Conservation (phyloP, 1,284 basidiomycete species). For the Fomitopsis schrenkii region DNA sequence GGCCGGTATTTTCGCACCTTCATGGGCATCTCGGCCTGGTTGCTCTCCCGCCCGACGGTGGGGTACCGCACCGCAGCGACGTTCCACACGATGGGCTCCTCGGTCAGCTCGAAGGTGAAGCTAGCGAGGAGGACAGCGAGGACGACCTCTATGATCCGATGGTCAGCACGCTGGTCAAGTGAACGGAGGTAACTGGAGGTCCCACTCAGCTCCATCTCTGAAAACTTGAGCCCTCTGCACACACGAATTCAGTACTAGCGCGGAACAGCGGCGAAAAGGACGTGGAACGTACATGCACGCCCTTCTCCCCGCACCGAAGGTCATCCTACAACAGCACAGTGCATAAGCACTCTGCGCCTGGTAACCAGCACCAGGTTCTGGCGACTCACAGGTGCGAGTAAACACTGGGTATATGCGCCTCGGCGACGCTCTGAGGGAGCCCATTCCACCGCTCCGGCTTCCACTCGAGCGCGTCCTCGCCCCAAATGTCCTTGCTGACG, state of each 20-base stretch:
- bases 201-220: conserved; percentile 17
- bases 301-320: background rate
- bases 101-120: conserved; percentile 15
- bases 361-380: too few relatives aligned
- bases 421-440: conserved; percentile 3
- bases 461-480: conserved; percentile 16
- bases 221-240: conserved; percentile 16
- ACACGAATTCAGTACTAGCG: too few relatives aligned
- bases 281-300: background rate
- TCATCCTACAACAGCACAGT: background rate
- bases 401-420: conserved; percentile 12
- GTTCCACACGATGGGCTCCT: conserved; percentile 17
- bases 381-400: conserved; percentile 13
- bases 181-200: background rate
- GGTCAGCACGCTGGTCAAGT: background rate
- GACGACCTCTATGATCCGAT: conserved; percentile 12
- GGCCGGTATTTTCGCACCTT: background rate
- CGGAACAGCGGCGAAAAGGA: background rate
- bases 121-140: conserved; percentile 13
- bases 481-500: conserved; percentile 13
- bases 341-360: too few relatives aligned
- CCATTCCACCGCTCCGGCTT: conserved; percentile 16
- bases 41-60: conserved; percentile 7
- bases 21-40: conserved; percentile 10
- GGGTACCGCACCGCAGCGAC: conserved; percentile 15